Evolutionary conservation across 140 eudicot species (phyloP).

Genomic region (Flaveria floridana): DNA sequence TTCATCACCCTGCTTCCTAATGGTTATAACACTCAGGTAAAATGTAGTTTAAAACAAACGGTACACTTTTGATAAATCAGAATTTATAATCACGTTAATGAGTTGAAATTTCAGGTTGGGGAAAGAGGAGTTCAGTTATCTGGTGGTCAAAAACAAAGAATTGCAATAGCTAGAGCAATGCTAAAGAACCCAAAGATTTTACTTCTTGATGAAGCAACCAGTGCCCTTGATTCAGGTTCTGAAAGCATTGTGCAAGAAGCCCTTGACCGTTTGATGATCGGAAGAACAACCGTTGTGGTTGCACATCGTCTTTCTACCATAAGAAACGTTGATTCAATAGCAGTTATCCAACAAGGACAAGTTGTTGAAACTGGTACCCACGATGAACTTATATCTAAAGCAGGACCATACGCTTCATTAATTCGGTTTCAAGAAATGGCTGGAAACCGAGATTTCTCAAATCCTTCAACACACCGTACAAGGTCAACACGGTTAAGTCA

Average conservation of each 20-base stretch:
- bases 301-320: slow-evolving; percentile 98
- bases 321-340: slow-evolving; percentile 88
- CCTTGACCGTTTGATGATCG: slow-evolving; percentile 90
- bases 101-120: slow-evolving; percentile 58
- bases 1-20: slow-evolving; percentile 86
- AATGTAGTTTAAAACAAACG: background rate
- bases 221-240: slow-evolving; percentile 92
- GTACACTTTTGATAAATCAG: background rate
- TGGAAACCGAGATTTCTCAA: slow-evolving; percentile 83
- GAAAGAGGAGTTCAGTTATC: slow-evolving; percentile 95
- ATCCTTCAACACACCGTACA: slow-evolving; percentile 78
- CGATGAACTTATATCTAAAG: slow-evolving; percentile 76
- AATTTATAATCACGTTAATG: background rate
- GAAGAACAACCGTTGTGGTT: slow-evolving; percentile 90
- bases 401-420: slow-evolving; percentile 83
- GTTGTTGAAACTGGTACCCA: slow-evolving; percentile 92
- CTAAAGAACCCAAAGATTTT: slow-evolving; percentile 87
- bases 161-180: slow-evolving; percentile 98
- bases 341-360: slow-evolving; percentile 93
- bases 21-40: slow-evolving; percentile 92
- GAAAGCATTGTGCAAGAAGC: slow-evolving; percentile 99
- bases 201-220: slow-evolving; percentile 94
- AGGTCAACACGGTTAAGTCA: slow-evolving; percentile 83
- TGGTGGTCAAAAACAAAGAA: slow-evolving; percentile 98
- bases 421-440: slow-evolving; percentile 96